Percentiles rank a stretch among this genome's conserved stretches.
These are phyloP conservation scores for Fusarium sulawesiense DNA, from an alignment of 2,329 filamentous ascomycete species.

Conservation along the genomic window DNA sequence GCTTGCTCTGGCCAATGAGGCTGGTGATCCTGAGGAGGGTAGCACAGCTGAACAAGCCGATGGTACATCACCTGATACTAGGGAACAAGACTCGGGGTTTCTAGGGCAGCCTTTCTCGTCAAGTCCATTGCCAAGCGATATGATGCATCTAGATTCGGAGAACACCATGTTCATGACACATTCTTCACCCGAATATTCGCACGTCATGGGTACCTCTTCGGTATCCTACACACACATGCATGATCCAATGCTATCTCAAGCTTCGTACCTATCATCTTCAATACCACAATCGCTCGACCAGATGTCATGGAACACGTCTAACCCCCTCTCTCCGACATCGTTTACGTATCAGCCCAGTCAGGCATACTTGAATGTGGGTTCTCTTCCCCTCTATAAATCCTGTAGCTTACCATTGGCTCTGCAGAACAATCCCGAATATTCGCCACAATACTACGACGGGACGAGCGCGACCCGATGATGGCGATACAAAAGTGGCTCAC, in stretches of 20 bases:
- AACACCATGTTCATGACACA: not conserved
- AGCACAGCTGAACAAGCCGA: not conserved
- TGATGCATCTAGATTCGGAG: not conserved
- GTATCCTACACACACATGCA: not conserved
- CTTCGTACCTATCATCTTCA: not conserved
- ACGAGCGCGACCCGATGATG: not conserved
- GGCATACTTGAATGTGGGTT: not conserved
- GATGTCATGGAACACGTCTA: not conserved
- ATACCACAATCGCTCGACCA: not conserved
- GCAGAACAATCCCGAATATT: not conserved
- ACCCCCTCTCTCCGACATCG: not conserved
- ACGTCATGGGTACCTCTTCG: not conserved
- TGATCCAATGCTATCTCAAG: not conserved
- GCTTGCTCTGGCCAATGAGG: constrained; percentile 8
- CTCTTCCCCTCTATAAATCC: not conserved
- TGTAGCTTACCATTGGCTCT: not conserved
- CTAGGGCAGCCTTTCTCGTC: not conserved
- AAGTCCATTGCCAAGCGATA: no score
- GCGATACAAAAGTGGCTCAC: not conserved
- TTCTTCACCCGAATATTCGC: not conserved
- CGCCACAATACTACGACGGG: not conserved
- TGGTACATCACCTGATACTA: not conserved
- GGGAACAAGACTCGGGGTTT: not conserved
- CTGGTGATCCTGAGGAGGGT: not conserved
- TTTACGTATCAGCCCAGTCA: not conserved